Percentiles rank a stretch among this genome's conserved stretches.
Evolutionary conservation across 371 early-diverging fungal species (phyloP).

Genomic region (Massospora cicadina): DNA sequence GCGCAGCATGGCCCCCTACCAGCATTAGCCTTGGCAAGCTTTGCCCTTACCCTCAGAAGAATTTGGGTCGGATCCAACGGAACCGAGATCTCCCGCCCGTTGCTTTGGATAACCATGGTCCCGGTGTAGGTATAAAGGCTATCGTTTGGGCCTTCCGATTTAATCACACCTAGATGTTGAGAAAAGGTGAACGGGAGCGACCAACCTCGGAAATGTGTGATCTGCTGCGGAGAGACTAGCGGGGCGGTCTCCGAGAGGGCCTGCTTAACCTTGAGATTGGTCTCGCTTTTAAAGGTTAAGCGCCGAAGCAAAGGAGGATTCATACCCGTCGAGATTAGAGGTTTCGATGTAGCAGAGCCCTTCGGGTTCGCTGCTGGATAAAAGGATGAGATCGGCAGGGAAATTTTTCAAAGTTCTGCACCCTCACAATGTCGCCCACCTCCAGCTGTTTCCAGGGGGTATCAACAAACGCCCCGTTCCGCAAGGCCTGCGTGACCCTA

Average conservation of each 20-base stretch:
- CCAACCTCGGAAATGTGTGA: slow-evolving; percentile 29
- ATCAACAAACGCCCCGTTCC: slow-evolving; percentile 38
- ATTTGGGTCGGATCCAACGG: slow-evolving; percentile 68
- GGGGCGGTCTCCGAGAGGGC: slow-evolving; percentile 49
- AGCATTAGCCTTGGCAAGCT: background rate
- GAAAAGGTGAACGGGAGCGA: slow-evolving; percentile 1
- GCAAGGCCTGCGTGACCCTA: slow-evolving; percentile 41
- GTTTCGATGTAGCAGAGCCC: slow-evolving; percentile 90
- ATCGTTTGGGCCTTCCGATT: slow-evolving; percentile 74
- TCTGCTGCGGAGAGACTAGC: slow-evolving; percentile 37
- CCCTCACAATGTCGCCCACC: slow-evolving; percentile 81
- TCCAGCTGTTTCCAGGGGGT: slow-evolving; percentile 55
- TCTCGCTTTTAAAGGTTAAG: slow-evolving; percentile 37
- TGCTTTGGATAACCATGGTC: slow-evolving; percentile 28
- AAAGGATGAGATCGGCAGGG: slow-evolving; percentile 77
- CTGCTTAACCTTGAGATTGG: slow-evolving; percentile 84
- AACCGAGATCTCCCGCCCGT: slow-evolving; percentile 38
- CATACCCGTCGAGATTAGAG: slow-evolving; percentile 81
- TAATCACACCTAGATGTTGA: slow-evolving; percentile 22
- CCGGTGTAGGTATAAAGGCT: slow-evolving; percentile 75
- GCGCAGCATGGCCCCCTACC: slow-evolving; percentile 53
- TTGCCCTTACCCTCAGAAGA: slow-evolving; percentile 34
- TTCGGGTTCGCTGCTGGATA: slow-evolving; percentile 74
- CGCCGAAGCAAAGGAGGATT: background rate
- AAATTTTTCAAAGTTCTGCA: slow-evolving; percentile 71